These are phyloP conservation scores for Novymonas esmeraldas DNA, from an alignment of 208 protist species.

Conservation along the genomic window DNA sequence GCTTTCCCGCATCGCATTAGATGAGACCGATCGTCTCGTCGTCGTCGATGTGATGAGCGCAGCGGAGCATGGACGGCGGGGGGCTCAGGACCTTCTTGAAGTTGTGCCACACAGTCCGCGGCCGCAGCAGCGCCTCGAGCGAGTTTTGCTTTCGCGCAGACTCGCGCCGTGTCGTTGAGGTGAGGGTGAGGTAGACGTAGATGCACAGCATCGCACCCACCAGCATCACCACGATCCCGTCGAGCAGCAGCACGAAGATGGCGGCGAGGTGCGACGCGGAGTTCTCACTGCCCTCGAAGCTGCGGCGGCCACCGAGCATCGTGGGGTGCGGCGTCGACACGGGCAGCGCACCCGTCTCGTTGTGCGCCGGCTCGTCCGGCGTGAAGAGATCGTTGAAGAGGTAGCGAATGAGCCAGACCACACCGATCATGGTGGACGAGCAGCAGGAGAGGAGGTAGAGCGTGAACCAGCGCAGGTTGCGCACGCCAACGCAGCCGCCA, in stretches of 20 bases:
- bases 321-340: conserved; percentile 43
- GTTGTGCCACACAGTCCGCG: conserved; percentile 37
- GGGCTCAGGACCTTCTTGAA: conserved; percentile 29
- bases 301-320: conserved; percentile 61
- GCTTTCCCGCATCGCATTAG: conserved; percentile 1
- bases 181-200: conserved; percentile 63
- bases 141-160: conserved; percentile 40
- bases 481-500: conserved; percentile 83
- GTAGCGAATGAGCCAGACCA: conserved; percentile 50
- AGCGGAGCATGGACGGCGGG: conserved; percentile 37
- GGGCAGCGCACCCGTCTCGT: conserved; percentile 8
- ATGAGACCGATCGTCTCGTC: conserved; percentile 6
- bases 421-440: conserved; percentile 33
- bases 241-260: conserved; percentile 46
- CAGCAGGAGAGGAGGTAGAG: conserved; percentile 47
- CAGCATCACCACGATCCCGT: conserved; percentile 50
- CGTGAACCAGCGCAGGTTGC: conserved; percentile 87
- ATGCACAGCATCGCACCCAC: conserved; percentile 58
- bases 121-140: conserved; percentile 26
- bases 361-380: background rate
- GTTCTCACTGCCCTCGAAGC: conserved; percentile 17
- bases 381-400: conserved; percentile 29
- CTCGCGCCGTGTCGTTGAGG: conserved; percentile 54
- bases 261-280: conserved; percentile 19
- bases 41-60: conserved; percentile 3